phyloP scores from a whole-genome alignment of 768 basidiomycete species.

The Imleria badia region DNA sequence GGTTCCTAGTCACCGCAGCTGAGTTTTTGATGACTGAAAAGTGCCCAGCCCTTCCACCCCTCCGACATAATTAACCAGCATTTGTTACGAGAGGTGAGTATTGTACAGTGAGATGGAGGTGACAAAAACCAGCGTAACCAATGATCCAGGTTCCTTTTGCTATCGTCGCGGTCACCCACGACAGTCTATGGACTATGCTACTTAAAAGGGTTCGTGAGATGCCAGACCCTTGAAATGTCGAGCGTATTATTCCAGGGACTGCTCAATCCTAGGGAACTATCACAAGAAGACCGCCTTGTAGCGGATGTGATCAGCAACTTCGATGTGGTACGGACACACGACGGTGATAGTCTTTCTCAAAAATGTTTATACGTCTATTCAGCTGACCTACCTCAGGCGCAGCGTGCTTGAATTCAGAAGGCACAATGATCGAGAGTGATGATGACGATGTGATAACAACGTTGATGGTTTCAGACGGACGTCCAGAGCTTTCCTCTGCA shows the following conservation, averaged over 20 bases:
- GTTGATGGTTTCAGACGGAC: no score
- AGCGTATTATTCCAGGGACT: not conserved
- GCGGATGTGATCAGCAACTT: not conserved
- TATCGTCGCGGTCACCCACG: conserved; percentile 7
- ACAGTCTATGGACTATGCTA: conserved; percentile 8
- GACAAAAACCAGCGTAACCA: not conserved
- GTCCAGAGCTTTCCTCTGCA: no score
- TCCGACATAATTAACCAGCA: conserved; percentile 9
- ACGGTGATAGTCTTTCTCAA: not conserved
- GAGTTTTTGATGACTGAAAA: not conserved
- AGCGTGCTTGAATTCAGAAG: not conserved
- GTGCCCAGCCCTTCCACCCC: conserved; percentile 6
- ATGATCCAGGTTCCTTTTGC: conserved; percentile 5
- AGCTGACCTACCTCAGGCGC: not conserved
- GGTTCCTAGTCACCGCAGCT: not conserved
- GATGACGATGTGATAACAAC: no score
- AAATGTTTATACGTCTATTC: not conserved
- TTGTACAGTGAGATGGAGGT: no score
- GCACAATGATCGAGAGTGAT: no score
- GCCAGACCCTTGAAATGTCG: no score
- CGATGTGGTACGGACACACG: no score
- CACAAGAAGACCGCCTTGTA: not conserved
- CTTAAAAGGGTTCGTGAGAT: not conserved
- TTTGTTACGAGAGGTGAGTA: conserved; percentile 4
- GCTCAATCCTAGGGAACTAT: not conserved